Percentiles rank a stretch among this genome's conserved stretches.
phyloP scores from a whole-genome alignment of 352 stramenopile species.

The Phytophthora pluvialis region DNA sequence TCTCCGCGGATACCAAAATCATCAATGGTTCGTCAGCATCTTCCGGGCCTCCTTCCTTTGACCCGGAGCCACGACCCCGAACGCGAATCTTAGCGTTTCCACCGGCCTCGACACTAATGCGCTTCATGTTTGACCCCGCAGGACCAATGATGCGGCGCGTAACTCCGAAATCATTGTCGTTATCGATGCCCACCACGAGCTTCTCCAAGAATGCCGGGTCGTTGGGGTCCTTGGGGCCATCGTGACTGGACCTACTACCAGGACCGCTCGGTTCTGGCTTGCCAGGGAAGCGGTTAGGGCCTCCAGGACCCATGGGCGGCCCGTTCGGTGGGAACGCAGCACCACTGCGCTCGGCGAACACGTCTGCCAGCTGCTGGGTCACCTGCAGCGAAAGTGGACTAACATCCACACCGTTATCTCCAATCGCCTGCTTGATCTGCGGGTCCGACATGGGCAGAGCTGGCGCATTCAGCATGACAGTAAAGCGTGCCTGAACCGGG shows the following conservation, averaged over 20 bases:
- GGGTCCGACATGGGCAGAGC: conserved; percentile 72
- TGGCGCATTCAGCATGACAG: conserved; percentile 72
- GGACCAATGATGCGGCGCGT: conserved; percentile 86
- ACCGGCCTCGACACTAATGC: conserved; percentile 82
- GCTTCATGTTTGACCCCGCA: conserved; percentile 85
- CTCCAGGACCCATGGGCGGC: conserved; percentile 28
- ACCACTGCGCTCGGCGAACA: conserved; percentile 74
- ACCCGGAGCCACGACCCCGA: conserved; percentile 80
- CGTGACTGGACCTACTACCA: conserved; percentile 15
- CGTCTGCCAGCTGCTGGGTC: conserved; percentile 75
- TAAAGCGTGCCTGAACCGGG: conserved; percentile 80
- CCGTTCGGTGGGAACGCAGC: conserved; percentile 54
- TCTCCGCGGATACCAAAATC: conserved; percentile 86
- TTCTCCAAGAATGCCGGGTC: conserved; percentile 66
- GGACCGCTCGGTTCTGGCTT: conserved; percentile 28
- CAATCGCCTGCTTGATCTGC: conserved; percentile 73
- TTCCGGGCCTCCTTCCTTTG: conserved; percentile 74
- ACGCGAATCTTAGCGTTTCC: conserved; percentile 87
- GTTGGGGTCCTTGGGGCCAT: conserved; percentile 37
- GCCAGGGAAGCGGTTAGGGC: conserved; percentile 26
- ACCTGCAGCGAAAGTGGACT: conserved; percentile 66
- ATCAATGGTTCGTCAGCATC: conserved; percentile 82
- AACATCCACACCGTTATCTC: conserved; percentile 60
- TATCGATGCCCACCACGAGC: conserved; percentile 85
- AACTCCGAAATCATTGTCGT: conserved; percentile 86